Evolutionary conservation across 1,139 yeast species (phyloP).

Genomic region (Debaryomycetaceae sp.): DNA sequence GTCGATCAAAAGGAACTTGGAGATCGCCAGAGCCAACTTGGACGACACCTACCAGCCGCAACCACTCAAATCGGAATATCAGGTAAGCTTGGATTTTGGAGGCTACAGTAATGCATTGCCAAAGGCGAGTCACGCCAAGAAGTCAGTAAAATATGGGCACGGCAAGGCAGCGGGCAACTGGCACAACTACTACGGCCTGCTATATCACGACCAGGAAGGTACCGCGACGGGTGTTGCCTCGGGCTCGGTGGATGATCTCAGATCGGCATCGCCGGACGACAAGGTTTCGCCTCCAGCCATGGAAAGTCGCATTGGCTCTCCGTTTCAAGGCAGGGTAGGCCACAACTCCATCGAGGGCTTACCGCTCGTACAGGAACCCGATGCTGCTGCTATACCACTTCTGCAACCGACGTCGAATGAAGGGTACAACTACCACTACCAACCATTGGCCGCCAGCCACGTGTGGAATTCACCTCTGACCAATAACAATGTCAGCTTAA

Average conservation of each 20-base stretch:
- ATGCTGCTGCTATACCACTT: constrained; percentile 1
- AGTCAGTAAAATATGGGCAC: constrained; percentile 1
- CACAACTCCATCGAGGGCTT: no score
- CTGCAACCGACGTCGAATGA: constrained; percentile 4
- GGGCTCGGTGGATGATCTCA: no score
- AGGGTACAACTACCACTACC: constrained; percentile 5
- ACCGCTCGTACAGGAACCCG: not conserved
- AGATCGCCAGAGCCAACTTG: constrained; percentile 22
- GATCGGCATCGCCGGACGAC: no score
- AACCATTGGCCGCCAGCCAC: constrained; percentile 6
- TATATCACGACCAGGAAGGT: no score
- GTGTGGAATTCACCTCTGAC: constrained; percentile 6
- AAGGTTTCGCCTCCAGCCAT: no score
- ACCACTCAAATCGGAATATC: constrained; percentile 25
- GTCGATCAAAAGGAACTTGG: constrained; percentile 27
- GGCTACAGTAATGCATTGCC: constrained; percentile 34
- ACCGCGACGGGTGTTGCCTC: no score
- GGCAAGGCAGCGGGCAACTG: no score
- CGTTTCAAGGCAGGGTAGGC: no score
- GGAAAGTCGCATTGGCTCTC: no score
- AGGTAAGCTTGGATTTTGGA: constrained; percentile 42
- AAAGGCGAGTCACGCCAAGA: constrained; percentile 15
- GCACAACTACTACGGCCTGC: no score
- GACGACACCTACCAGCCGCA: constrained; percentile 31
- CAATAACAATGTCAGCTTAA: constrained; percentile 1